Evolutionary conservation across 257 asterid genomes (phyloP), one percentile per base, ranked within the genome.

Genomic region (Coffea eugenioides): DNA sequence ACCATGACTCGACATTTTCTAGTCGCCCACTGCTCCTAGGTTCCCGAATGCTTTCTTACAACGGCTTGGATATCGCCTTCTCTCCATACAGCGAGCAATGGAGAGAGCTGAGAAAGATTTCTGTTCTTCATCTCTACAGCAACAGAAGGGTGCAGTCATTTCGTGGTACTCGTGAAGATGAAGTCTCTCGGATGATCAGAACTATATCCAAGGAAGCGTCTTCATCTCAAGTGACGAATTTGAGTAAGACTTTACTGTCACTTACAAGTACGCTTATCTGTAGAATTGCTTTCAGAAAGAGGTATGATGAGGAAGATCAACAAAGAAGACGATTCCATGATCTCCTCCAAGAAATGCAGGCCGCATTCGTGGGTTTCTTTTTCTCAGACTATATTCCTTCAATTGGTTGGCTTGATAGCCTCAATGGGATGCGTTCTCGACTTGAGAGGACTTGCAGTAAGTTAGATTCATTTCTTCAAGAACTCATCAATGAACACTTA

Each of bases 1-100:
- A 15, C 36, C 77, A 54, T 7, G 77, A 74, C 8, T 36, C 14
- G 23, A 11, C 20, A 31, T 74, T 74, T 5, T 74, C 67, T 34
- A 74, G 77, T 16, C 25, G 77, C 6, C 65, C 77, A 2, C 61
- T 9, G 0, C 27, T 73, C 48, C 46, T 51, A 1, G 77, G 77
- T 8, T 46, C 25, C 7, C 66, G 0, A 16, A 73, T 51, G 18
- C 15, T 73, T 2, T 51, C 77, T 10, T 73, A 73, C 18, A 27
- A 51, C 25, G 77, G 65, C 0, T 66, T 67, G 34, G 75, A 85
- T 76, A 31, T 82, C 25, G 82, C 80, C 7, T 83, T 83, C 21
- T 71, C 82, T 4, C 83, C 87, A 20, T 80, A 86, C 69, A 54
- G 27, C 21, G 79, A 56, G 14, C 56, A 78, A 31, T 80, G 87